Conservation (phyloP, 176 grass and related monocot species). For the Hyparrhenia diplandra region DNA sequence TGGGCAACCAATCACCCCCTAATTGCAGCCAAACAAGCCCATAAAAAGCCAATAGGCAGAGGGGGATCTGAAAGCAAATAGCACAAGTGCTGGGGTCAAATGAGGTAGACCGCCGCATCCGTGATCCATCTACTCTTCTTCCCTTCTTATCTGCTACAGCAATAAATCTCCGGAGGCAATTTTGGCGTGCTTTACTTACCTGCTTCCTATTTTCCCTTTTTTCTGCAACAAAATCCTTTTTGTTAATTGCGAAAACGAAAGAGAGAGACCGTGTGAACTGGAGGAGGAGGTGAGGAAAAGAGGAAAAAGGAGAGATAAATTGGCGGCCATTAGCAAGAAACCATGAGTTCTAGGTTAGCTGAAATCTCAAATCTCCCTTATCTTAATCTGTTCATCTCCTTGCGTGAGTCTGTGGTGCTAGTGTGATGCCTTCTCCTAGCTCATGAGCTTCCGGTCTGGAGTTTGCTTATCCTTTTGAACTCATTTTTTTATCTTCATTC, state of each 20-base stretch:
- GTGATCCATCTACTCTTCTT: conserved; percentile 34
- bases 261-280: conserved; percentile 49
- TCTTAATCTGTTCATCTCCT: conserved; percentile 33
- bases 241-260: conserved; percentile 38
- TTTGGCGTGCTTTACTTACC: conserved; percentile 77
- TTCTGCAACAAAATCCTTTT: conserved; percentile 10
- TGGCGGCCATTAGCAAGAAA: conserved; percentile 33
- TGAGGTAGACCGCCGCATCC: conserved; percentile 29
- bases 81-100: conserved; percentile 20
- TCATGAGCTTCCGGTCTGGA: conserved; percentile 45
- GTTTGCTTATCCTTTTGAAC: conserved; percentile 2
- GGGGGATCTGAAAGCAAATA: conserved; percentile 26
- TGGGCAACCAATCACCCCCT: too few species aligned
- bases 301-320: conserved; percentile 42
- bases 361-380: conserved; percentile 42
- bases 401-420: background rate
- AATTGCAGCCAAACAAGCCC: background rate
- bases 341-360: conserved; percentile 25
- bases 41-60: conserved; percentile 6
- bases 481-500: conserved; percentile 7
- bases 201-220: conserved; percentile 42
- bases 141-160: conserved; percentile 38
- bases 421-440: conserved; percentile 31
- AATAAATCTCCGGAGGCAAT: conserved; percentile 54
- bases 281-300: conserved; percentile 30